Evolutionary conservation across 805 yeast species (phyloP).

Genomic region (Cyberlindnera subsufficiens): DNA sequence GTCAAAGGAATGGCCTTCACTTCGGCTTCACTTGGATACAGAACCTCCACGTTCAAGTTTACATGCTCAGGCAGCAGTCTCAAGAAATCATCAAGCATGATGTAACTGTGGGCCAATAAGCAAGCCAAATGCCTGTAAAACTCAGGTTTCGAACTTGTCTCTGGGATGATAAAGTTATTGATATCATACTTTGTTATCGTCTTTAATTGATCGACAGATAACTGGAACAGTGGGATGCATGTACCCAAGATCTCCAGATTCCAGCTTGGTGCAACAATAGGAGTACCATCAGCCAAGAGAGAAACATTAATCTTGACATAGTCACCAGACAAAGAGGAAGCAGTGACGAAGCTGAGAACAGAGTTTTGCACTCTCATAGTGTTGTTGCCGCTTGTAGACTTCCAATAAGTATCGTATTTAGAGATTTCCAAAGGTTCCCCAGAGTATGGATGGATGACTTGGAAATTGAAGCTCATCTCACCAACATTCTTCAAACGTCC

Average conservation of each 20-base stretch:
- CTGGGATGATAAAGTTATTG: slow-evolving; percentile 12
- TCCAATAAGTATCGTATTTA: slow-evolving; percentile 96
- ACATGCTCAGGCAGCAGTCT: slow-evolving; percentile 49
- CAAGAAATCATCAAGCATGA: slow-evolving; percentile 58
- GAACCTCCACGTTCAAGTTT: slow-evolving; percentile 67
- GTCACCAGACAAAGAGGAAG: slow-evolving; percentile 82
- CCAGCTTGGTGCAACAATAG: slow-evolving; percentile 73
- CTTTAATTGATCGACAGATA: slow-evolving; percentile 33
- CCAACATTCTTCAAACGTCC: slow-evolving; percentile 79
- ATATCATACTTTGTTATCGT: slow-evolving; percentile 24
- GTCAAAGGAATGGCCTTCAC: slow-evolving; percentile 34
- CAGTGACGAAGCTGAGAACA: slow-evolving; percentile 73
- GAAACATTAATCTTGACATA: slow-evolving; percentile 68
- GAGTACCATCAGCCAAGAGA: slow-evolving; percentile 75
- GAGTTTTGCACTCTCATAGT: slow-evolving; percentile 18
- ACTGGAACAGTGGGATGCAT: slow-evolving; percentile 53
- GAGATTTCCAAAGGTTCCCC: slow-evolving; percentile 83
- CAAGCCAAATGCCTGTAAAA: slow-evolving; percentile 31
- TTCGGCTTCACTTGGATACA: slow-evolving; percentile 63
- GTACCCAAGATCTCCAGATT: slow-evolving; percentile 45
- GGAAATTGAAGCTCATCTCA: slow-evolving; percentile 67
- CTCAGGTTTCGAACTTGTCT: slow-evolving; percentile 3
- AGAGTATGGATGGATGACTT: slow-evolving; percentile 81
- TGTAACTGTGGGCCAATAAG: slow-evolving; percentile 40
- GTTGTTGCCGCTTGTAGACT: slow-evolving; percentile 60